A percentile compares a stretch with the other conserved stretches of the same genome.
These are phyloP conservation scores for Talaromyces sp. DNA, from an alignment of 2,329 filamentous ascomycete genomes.

Conservation along the genomic window DNA sequence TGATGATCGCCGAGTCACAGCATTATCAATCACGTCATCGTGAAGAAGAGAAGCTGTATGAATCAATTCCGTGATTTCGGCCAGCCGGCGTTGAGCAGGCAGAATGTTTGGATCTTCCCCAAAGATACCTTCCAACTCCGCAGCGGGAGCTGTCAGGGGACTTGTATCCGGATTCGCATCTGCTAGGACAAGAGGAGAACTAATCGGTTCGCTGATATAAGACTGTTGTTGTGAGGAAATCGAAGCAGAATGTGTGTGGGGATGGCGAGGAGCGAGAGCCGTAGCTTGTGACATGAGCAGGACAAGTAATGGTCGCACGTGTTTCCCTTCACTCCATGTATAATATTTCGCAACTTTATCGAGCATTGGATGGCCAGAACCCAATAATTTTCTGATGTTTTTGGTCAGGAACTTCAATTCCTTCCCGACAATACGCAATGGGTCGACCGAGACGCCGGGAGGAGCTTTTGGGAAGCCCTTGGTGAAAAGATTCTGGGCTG, in stretches of 20 bases:
- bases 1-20: slow-evolving; percentile 72
- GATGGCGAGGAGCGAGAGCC: slow-evolving; percentile 64
- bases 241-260: slow-evolving; percentile 31
- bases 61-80: slow-evolving; percentile 95
- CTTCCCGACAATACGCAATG: slow-evolving; percentile 82
- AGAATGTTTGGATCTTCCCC: slow-evolving; percentile 60
- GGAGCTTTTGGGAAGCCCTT: slow-evolving; percentile 38
- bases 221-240: slow-evolving; percentile 2
- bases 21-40: slow-evolving; percentile 97
- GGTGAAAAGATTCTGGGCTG: slow-evolving; percentile 47
- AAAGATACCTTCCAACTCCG: slow-evolving; percentile 33
- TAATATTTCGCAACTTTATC: slow-evolving; percentile 98
- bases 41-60: slow-evolving; percentile 95
- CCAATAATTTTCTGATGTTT: slow-evolving; percentile 87
- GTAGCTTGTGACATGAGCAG: slow-evolving; percentile 95
- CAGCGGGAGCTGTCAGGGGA: slow-evolving; percentile 48
- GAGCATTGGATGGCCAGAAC: slow-evolving; percentile 87
- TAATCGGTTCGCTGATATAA: slow-evolving; percentile 57
- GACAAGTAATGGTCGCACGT: slow-evolving; percentile 88
- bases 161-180: slow-evolving; percentile 72
- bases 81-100: slow-evolving; percentile 84
- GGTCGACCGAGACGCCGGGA: slow-evolving; percentile 69
- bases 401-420: slow-evolving; percentile 95
- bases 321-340: slow-evolving; percentile 92
- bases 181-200: slow-evolving; percentile 58